Percentiles rank a stretch among this genome's conserved stretches.
These are phyloP conservation scores for Paramecium octaurelia DNA, from an alignment of 73 alveolate genomes.

Conservation along the genomic window DNA sequence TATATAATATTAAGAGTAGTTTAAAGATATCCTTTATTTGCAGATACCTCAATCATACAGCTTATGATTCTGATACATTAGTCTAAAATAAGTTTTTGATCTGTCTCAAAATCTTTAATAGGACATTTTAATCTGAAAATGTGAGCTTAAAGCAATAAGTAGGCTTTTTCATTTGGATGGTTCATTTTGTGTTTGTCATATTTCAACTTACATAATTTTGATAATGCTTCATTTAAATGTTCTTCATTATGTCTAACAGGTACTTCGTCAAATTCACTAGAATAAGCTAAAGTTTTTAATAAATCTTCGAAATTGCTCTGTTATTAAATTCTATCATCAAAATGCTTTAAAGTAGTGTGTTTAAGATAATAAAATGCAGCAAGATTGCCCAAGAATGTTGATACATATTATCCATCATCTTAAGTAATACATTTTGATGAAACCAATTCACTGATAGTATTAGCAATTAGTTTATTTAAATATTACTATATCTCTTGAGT, in stretches of 20 bases:
- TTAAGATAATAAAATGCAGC: conserved; percentile 96
- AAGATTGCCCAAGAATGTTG: conserved; percentile 88
- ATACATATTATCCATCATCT: conserved; percentile 79
- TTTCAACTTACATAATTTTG: conserved; percentile 85
- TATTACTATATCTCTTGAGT: conserved; percentile 1
- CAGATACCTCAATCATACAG: conserved; percentile 94
- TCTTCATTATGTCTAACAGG: conserved; percentile 99
- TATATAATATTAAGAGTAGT: neutral
- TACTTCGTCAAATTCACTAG: conserved; percentile 92
- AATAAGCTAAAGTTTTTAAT: conserved; percentile 76
- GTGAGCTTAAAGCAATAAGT: conserved; percentile 94
- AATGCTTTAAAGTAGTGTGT: conserved; percentile 85
- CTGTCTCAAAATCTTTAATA: conserved; percentile 95
- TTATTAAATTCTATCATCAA: conserved; percentile 70
- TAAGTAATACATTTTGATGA: conserved; percentile 83
- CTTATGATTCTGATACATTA: conserved; percentile 88
- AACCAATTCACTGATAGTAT: conserved; percentile 74
- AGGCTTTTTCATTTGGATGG: conserved; percentile 89
- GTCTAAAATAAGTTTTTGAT: conserved; percentile 94
- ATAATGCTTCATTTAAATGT: conserved; percentile 90
- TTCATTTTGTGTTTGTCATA: conserved; percentile 84
- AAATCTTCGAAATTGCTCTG: conserved; percentile 65
- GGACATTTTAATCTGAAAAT: conserved; percentile 93
- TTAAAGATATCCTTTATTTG: conserved; percentile 62
- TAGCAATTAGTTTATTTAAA: conserved; percentile 69